Evolutionary conservation across 1,284 basidiomycete genomes (phyloP).

Genomic region (Puccinia novopanici): DNA sequence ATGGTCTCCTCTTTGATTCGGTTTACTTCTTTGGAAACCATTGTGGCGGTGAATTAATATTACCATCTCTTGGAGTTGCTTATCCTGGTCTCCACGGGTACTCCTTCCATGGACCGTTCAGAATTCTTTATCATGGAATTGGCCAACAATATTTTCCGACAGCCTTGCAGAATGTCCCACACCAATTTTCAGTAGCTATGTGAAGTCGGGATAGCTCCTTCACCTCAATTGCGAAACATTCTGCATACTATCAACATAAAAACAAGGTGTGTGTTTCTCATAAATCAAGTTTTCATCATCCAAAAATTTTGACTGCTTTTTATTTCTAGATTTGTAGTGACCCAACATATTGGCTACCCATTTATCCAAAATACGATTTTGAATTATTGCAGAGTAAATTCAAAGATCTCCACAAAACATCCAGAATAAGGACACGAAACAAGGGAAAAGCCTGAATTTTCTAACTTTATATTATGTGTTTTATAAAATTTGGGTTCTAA

Average conservation of each 20-base stretch:
- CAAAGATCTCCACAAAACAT: neutral
- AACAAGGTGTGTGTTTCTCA: neutral
- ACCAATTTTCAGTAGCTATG: neutral
- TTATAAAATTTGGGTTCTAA: too few species aligned
- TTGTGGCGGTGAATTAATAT: neutral
- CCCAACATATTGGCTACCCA: neutral
- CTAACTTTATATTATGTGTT: too few species aligned
- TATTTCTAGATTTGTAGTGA: neutral
- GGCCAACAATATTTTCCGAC: neutral
- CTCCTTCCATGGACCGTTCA: neutral
- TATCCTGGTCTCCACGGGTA: neutral
- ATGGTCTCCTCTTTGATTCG: conserved; percentile 1
- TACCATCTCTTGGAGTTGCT: neutral
- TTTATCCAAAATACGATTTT: conserved; percentile 1
- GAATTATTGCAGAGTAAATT: neutral
- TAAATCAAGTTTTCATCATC: neutral
- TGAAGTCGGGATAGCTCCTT: neutral
- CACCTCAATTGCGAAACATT: neutral
- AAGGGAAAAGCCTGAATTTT: neutral
- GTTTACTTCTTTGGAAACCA: conserved; percentile 1
- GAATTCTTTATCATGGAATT: neutral
- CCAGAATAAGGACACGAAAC: neutral
- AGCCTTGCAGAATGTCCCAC: neutral
- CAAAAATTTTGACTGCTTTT: too few species aligned
- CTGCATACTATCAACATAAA: neutral